phyloP scores from a whole-genome alignment of 2,329 filamentous ascomycete species.

The Aspergillus costaricaensis region DNA sequence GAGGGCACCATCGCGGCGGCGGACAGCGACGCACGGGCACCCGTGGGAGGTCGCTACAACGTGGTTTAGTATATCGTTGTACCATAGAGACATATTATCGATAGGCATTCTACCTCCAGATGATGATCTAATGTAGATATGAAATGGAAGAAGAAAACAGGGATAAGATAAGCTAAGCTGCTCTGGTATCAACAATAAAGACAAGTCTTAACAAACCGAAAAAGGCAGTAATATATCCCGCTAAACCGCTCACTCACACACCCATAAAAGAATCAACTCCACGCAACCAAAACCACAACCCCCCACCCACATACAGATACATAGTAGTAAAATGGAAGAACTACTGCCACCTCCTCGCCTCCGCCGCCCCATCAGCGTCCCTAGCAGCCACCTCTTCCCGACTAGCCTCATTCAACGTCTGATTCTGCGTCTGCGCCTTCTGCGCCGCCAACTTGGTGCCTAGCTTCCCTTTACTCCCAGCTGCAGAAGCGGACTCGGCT shows the following conservation, averaged over 20 bases:
- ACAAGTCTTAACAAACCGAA: background rate
- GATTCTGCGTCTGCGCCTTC: conserved; percentile 69
- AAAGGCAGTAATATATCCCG: background rate
- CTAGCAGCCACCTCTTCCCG: conserved; percentile 64
- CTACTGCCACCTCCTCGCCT: conserved; percentile 61
- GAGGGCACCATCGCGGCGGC: conserved; percentile 89
- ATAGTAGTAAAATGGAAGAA: background rate
- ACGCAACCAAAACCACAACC: background rate
- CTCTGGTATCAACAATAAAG: background rate
- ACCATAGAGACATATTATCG: conserved; percentile 16
- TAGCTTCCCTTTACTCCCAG: conserved; percentile 64
- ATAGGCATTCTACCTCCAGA: too few species aligned
- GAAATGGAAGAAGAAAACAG: background rate
- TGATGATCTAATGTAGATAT: background rate
- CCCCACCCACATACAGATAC: background rate
- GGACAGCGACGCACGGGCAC: conserved; percentile 79
- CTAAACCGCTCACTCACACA: background rate
- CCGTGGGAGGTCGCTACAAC: conserved; percentile 79
- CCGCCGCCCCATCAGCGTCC: conserved; percentile 65
- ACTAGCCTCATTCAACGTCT: conserved; percentile 69
- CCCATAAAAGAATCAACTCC: too few species aligned
- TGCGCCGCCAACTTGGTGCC: conserved; percentile 71
- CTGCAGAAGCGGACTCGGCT: conserved; percentile 54
- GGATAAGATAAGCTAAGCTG: background rate
- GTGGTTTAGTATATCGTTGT: conserved; percentile 61